Evolutionary conservation across 306 rosid genomes (phyloP), one percentile per base, ranked within the genome.

Genomic region (Fragaria ananassa): DNA sequence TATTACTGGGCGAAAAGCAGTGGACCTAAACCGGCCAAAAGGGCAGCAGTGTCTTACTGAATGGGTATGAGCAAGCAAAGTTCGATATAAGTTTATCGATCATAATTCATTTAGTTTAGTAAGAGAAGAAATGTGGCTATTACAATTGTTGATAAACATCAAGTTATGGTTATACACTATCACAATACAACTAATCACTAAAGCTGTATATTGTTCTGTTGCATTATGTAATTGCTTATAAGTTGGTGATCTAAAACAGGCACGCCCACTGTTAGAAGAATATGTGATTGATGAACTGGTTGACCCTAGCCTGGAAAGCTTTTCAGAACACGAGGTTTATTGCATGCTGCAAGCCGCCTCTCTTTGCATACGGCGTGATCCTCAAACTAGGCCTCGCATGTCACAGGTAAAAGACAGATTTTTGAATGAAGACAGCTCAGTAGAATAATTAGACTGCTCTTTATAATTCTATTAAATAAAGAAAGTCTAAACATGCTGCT

Each of bases 41-140:
- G 99, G 99, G 60, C 99, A 96, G 79, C 99, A 96, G 60, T 96
- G 98, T 83, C 99, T 96, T 75, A 80, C 99, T 65, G 99, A 96
- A 75, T 96, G 99, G 99, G 99, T 96, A 82, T 57, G 90, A 68
- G 77, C 17, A 53, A 61, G 54, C 31, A 54, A 80, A 74, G 35
- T 58, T 8, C 23, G 8, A 1, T 39, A 18, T 54, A 2, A 3
- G 50, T 72, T 47, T 18, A 29, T 57, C 5, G 1, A 51, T 77
- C 57, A 60, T 61, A 46, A 34, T 37, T 62, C 34, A 56, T 27
- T 49, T 66, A 58, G 25, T 25, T 75, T 68, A 65, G 53, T 57
- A 31, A 66, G 69, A 42, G 8, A 56, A 8, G 13, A 39, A 54
- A 37, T 56, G 8, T 5, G 45, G 6, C 23, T 46, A 45, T 1